phyloP scores from a whole-genome alignment of 176 grass and related monocot species.

The Cocos nucifera region DNA sequence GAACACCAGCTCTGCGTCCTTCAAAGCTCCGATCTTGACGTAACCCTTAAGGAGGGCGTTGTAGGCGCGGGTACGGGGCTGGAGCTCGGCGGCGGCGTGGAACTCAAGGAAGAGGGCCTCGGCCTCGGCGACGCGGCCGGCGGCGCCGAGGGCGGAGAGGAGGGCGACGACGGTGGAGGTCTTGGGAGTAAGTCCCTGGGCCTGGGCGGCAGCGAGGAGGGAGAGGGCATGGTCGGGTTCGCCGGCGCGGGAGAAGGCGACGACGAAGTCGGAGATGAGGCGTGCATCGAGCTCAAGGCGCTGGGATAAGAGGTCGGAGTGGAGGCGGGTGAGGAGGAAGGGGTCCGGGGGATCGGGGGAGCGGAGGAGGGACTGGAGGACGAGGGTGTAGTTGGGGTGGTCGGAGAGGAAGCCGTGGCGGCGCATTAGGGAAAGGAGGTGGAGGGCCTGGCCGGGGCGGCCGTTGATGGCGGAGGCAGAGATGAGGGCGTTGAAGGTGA shows the following conservation, averaged over 20 bases:
- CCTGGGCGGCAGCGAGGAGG: slow-evolving; percentile 68
- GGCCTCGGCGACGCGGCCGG: slow-evolving; percentile 63
- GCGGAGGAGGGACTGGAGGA: slow-evolving; percentile 72
- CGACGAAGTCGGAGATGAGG: slow-evolving; percentile 80
- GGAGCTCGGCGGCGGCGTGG: slow-evolving; percentile 51
- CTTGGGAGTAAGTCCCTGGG: slow-evolving; percentile 83
- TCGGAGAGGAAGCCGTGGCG: slow-evolving; percentile 77
- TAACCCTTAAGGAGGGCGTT: slow-evolving; percentile 93
- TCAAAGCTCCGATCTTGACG: slow-evolving; percentile 66
- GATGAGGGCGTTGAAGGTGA: slow-evolving; percentile 82
- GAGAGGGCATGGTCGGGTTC: slow-evolving; percentile 60
- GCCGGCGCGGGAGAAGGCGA: slow-evolving; percentile 57
- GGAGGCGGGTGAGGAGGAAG: slow-evolving; percentile 46
- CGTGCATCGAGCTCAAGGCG: slow-evolving; percentile 73
- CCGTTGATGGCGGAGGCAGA: slow-evolving; percentile 62
- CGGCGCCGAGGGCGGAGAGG: slow-evolving; percentile 54
- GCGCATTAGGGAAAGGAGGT: slow-evolving; percentile 52
- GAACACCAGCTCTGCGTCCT: slow-evolving; percentile 67
- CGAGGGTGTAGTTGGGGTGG: slow-evolving; percentile 63
- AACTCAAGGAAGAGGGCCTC: slow-evolving; percentile 89
- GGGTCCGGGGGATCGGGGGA: slow-evolving; percentile 73
- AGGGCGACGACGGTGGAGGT: slow-evolving; percentile 68
- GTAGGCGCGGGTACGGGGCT: slow-evolving; percentile 61
- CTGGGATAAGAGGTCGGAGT: slow-evolving; percentile 41
- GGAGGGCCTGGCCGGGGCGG: slow-evolving; percentile 58